Conservation (phyloP, 2,329 filamentous ascomycete genomes). For the Hypoxylon sp. region DNA sequence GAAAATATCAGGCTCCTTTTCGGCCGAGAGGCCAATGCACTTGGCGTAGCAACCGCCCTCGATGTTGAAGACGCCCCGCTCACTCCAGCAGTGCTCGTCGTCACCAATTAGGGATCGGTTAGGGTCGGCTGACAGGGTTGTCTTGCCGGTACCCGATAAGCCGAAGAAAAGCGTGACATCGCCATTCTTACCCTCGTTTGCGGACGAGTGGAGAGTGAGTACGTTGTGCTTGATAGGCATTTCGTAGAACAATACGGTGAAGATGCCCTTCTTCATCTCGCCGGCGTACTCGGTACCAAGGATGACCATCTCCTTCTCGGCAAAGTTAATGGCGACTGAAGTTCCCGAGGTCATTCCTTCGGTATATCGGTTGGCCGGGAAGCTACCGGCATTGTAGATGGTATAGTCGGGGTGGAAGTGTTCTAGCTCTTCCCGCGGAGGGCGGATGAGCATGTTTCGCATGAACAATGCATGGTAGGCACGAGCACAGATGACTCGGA, state of each 20-base stretch:
- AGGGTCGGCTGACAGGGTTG: conserved; percentile 95
- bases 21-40: conserved; percentile 94
- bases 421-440: conserved; percentile 90
- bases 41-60: conserved; percentile 99
- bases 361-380: conserved; percentile 98
- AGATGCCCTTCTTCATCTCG: conserved; percentile 98
- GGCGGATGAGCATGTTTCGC: conserved; percentile 99
- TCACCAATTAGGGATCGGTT: conserved; percentile 97
- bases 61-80: conserved; percentile 98
- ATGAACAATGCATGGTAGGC: conserved; percentile 99
- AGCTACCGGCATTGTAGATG: conserved; percentile 99
- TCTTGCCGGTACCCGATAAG: conserved; percentile 98
- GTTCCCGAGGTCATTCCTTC: conserved; percentile 99
- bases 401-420: conserved; percentile 99
- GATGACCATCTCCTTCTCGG: conserved; percentile 99
- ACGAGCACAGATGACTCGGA: conserved; percentile 97
- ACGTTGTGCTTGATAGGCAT: conserved; percentile 99
- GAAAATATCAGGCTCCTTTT: conserved; percentile 99
- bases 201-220: conserved; percentile 96
- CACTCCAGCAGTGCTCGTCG: conserved; percentile 99
- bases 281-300: conserved; percentile 98
- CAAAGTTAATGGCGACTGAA: conserved; percentile 98
- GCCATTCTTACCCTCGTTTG: conserved; percentile 94
- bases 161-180: conserved; percentile 99
- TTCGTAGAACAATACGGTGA: conserved; percentile 99